Evolutionary conservation across 2,329 filamentous ascomycete species (phyloP), one percentile per base, ranked within the genome.

Genomic region (Talaromyces sp.): DNA sequence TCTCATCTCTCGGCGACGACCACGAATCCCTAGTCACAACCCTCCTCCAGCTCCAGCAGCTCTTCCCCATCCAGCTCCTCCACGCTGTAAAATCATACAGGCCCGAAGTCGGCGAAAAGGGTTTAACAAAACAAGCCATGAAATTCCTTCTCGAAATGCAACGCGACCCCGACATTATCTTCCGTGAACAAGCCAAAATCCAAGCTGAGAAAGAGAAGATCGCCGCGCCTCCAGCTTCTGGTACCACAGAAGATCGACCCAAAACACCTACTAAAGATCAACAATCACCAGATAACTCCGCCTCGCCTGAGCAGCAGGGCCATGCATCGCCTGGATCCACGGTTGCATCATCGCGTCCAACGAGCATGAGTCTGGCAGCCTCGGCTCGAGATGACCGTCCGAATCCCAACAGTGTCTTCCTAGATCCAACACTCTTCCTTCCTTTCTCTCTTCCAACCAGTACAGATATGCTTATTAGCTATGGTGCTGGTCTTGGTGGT

Each of bases 381-480:
- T 35, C 55, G 14, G 47, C 52, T 17, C 55, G 56, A 27, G 65
- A 70, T 13, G 67, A 67, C 37, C 67, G 67, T 17, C 64, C 63
- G 22, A 60, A 64, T 19, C 57, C 57, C 16, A 68, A 66, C 47
- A 63, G 57, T 30, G 60, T 97, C 32, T 84, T 97, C 39, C 75
- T 97, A 48, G 92, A 97, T 66, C 91, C 93, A 3, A 89, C 92
- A 2, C 79, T 96, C 54, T 96, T 97, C 82, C 82, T 99, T 22
- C 94, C 94, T 0, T 99, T 99, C 70, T 88, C 89, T n/a, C 79
- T 99, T 24, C 94, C 94, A 1, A 96, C 93, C 1, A 94, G 91
- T 52, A 97, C 92, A 22, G 94, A 99, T 71, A 99, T 99, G 94
- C 82, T 97, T 43, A 85, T 99, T 43, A 93, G 87, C 61, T 99